phyloP scores from a whole-genome alignment of 768 basidiomycete genomes.

The Naganishia antarctica region DNA sequence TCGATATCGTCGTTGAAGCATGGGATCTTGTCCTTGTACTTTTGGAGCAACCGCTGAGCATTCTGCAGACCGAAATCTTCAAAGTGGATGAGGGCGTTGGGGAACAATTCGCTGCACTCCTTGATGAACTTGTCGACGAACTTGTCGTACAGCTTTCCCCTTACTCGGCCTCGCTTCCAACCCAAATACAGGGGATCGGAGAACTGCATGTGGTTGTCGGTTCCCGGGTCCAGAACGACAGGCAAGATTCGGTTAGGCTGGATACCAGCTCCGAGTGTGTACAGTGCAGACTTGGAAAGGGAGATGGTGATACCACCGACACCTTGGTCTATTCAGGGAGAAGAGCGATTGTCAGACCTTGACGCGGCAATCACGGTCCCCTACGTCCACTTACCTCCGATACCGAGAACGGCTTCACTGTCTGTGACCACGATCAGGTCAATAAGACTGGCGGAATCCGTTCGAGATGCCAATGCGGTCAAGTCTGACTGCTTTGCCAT shows the following conservation, averaged over 20 bases:
- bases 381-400: conserved; percentile 50
- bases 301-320: conserved; percentile 57
- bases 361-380: background rate
- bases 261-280: conserved; percentile 52
- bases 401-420: conserved; percentile 77
- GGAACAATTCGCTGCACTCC: conserved; percentile 48
- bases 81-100: conserved; percentile 49
- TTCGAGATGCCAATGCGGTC: conserved; percentile 32
- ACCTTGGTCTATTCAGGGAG: conserved; percentile 56
- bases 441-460: conserved; percentile 51
- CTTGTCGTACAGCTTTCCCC: conserved; percentile 69
- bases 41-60: conserved; percentile 49
- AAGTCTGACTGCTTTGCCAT: conserved; percentile 47
- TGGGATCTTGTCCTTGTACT: conserved; percentile 48
- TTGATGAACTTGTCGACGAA: conserved; percentile 68
- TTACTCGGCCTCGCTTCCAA: conserved; percentile 66
- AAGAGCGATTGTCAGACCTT: background rate
- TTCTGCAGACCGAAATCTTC: conserved; percentile 51
- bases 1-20: conserved; percentile 40
- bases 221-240: conserved; percentile 50
- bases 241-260: conserved; percentile 48
- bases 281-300: conserved; percentile 71
- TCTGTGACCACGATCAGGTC: conserved; percentile 80
- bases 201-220: conserved; percentile 50
- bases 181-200: conserved; percentile 57